Evolutionary conservation across 805 yeast species (phyloP).

Genomic region (Kregervanrija fluxuum): DNA sequence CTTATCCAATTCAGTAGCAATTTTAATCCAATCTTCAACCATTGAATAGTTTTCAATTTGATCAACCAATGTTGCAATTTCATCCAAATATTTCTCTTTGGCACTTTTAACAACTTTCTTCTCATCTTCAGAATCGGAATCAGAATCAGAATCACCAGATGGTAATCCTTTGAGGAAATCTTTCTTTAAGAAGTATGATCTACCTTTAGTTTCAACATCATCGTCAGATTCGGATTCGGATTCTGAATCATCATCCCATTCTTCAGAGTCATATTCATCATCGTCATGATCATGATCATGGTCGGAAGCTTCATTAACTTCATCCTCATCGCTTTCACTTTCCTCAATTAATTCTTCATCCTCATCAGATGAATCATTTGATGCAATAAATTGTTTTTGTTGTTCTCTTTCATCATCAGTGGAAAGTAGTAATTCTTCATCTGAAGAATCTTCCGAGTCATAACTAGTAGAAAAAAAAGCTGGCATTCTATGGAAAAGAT

Average conservation of each 20-base stretch:
- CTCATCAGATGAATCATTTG: conserved; percentile 24
- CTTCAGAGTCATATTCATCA: conserved; percentile 23
- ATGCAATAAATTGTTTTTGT: conserved; percentile 2
- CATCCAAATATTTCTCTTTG: conserved; percentile 86
- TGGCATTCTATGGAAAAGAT: conserved; percentile 47
- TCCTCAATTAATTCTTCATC: conserved; percentile 25
- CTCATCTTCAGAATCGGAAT: conserved; percentile 46
- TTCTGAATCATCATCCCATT: conserved; percentile 30
- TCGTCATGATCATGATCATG: conserved; percentile 20
- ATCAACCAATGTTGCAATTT: conserved; percentile 60
- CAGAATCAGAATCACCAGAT: conserved; percentile 30
- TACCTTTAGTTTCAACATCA: conserved; percentile 39
- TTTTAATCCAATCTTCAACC: conserved; percentile 72
- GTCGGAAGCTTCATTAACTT: too few species aligned
- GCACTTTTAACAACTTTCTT: conserved; percentile 88
- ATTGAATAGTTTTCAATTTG: conserved; percentile 62
- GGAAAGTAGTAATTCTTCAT: conserved; percentile 45
- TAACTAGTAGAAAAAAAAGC: conserved; percentile 74
- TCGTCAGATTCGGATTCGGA: conserved; percentile 43
- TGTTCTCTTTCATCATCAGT: conserved; percentile 54
- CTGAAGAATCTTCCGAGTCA: conserved; percentile 46
- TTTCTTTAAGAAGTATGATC: conserved; percentile 49
- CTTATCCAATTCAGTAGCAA: conserved; percentile 72
- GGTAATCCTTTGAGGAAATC: conserved; percentile 36
- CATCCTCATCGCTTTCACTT: conserved; percentile 7